Evolutionary conservation across 305 asterid species (phyloP).

Genomic region (Solanum chacoense): DNA sequence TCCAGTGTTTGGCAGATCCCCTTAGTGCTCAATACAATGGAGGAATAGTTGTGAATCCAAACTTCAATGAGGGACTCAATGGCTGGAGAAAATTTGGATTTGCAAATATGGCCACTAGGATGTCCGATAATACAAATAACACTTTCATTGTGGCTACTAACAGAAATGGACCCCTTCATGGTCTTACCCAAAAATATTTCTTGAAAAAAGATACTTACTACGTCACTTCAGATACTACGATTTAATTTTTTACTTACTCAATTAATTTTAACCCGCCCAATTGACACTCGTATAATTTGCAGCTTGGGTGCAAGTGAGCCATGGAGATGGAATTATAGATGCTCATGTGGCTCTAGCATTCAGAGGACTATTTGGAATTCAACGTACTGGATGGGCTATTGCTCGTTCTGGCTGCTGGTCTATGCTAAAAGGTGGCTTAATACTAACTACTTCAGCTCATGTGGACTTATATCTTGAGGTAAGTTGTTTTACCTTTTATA

Average conservation of each 20-base stretch:
- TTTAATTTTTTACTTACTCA: not conserved
- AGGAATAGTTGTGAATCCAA: constrained; percentile 41
- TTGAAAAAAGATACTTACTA: constrained; percentile 17
- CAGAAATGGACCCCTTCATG: constrained; percentile 1
- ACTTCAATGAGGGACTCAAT: constrained; percentile 17
- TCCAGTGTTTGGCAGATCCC: constrained; percentile 37
- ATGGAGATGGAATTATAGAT: constrained; percentile 3
- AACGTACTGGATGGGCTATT: constrained; percentile 13
- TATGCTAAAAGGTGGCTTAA: constrained; percentile 34
- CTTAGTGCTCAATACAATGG: constrained; percentile 35
- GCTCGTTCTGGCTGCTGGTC: constrained; percentile 35
- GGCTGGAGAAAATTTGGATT: constrained; percentile 30
- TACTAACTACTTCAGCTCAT: constrained; percentile 19
- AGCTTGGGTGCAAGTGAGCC: constrained; percentile 36
- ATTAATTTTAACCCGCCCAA: not conserved
- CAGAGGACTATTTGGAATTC: constrained; percentile 4
- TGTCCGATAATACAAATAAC: constrained; percentile 16
- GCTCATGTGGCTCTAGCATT: constrained; percentile 12
- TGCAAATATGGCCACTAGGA: constrained; percentile 10
- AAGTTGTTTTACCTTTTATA: not conserved
- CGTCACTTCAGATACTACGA: constrained; percentile 19
- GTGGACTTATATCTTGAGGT: constrained; percentile 21
- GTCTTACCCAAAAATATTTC: constrained; percentile 11
- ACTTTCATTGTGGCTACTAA: constrained; percentile 19
- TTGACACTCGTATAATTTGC: not conserved